Evolutionary conservation across 1,284 basidiomycete species (phyloP).

Genomic region (Microbotryum lychnidis-dioicae): DNA sequence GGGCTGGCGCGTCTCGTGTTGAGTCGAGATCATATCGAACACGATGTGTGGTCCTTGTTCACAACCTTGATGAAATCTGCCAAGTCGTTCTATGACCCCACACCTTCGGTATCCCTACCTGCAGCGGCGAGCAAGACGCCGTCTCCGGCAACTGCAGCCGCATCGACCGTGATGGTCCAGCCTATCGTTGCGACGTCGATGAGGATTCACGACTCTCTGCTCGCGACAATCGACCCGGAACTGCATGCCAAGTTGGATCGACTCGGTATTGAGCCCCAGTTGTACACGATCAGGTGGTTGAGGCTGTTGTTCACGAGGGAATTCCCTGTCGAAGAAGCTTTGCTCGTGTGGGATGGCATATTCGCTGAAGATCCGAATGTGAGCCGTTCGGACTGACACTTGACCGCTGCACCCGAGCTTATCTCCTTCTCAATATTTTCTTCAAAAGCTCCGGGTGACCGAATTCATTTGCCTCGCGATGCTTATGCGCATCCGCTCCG

Average conservation of each 20-base stretch:
- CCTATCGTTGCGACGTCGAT: constrained; percentile 76
- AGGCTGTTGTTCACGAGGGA: constrained; percentile 83
- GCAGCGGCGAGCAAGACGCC: neutral
- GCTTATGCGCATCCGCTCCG: constrained; percentile 79
- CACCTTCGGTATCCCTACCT: constrained; percentile 43
- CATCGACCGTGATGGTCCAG: constrained; percentile 55
- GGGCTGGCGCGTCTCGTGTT: constrained; percentile 44
- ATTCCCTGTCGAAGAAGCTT: constrained; percentile 64
- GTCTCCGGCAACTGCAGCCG: constrained; percentile 30
- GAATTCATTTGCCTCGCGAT: constrained; percentile 83
- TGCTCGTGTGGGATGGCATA: constrained; percentile 77
- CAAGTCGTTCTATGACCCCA: constrained; percentile 82
- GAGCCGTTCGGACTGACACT: constrained; percentile 69
- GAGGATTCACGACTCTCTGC: constrained; percentile 60
- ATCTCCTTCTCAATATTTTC: constrained; percentile 75
- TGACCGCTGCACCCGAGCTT: constrained; percentile 82
- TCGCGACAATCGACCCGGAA: constrained; percentile 72
- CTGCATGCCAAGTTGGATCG: constrained; percentile 65
- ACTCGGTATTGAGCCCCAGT: constrained; percentile 80
- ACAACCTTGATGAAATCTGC: constrained; percentile 63
- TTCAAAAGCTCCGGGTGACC: constrained; percentile 62
- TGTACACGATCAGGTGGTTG: constrained; percentile 93
- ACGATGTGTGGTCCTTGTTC: constrained; percentile 79
- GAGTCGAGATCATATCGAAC: constrained; percentile 59
- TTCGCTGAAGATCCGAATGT: constrained; percentile 69